Percentiles rank a stretch among this genome's conserved stretches.
phyloP scores from a whole-genome alignment of 1,284 basidiomycete genomes.

The Violaceomyces palustris region DNA sequence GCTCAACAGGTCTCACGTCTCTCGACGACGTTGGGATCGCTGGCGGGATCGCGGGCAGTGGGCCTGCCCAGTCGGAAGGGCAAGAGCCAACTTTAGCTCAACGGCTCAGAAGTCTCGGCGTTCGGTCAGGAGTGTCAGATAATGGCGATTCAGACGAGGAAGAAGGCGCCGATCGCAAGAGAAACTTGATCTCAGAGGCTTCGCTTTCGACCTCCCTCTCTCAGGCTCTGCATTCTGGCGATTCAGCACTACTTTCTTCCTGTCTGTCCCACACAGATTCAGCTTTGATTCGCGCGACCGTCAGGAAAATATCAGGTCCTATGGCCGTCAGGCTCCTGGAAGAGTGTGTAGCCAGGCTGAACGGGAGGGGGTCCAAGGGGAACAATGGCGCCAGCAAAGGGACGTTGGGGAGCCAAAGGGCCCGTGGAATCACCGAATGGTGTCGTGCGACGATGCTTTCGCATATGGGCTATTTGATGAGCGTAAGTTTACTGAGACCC shows the following conservation, averaged over 20 bases:
- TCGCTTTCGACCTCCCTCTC: conserved; percentile 90
- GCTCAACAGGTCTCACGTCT: background rate
- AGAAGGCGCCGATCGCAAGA: conserved; percentile 54
- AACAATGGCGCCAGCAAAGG: conserved; percentile 56
- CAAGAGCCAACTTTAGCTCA: conserved; percentile 42
- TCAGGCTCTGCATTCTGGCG: conserved; percentile 92
- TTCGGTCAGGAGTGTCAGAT: conserved; percentile 2
- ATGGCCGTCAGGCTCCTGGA: conserved; percentile 80
- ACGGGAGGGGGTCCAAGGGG: conserved; percentile 61
- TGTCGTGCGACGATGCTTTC: conserved; percentile 77
- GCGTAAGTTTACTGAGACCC: conserved; percentile 59
- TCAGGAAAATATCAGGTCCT: conserved; percentile 80
- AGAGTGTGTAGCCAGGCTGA: conserved; percentile 82
- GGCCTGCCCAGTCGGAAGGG: too few species aligned
- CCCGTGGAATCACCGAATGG: conserved; percentile 77
- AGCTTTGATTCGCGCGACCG: conserved; percentile 77
- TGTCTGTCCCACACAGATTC: conserved; percentile 80
- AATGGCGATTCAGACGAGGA: conserved; percentile 18
- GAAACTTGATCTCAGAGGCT: conserved; percentile 67
- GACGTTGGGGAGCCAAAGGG: conserved; percentile 31
- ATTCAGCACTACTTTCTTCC: conserved; percentile 78
- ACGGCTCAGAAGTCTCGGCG: conserved; percentile 31
- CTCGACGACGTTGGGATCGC: too few species aligned
- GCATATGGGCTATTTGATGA: conserved; percentile 90
- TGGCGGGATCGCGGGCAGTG: too few species aligned